Base-by-base conservation (phyloP, 768 basidiomycete species). In the Tylopilus rubrobrunneus region DNA sequence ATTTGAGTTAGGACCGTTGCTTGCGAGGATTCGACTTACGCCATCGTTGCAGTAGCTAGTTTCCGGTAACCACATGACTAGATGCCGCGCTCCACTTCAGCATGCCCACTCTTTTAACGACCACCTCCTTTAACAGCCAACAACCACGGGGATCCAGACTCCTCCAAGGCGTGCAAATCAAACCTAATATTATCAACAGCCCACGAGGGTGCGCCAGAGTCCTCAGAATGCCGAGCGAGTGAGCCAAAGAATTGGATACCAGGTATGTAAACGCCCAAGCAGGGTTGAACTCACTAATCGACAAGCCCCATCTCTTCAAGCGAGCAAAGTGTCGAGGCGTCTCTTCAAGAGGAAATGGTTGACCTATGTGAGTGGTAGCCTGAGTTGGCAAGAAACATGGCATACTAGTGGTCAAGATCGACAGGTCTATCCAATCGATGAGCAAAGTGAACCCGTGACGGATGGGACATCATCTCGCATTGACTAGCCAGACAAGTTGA, bases 51-150 rank as follows among this genome's bases (percentile, higher is more conserved):
- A 29, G 90, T 87, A n/a, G 19, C 19, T 19, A 98, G 76, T 64
- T 98, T 97, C 66, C 89, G 87, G 67, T 98, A 98, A 3, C 95
- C 94, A 54, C 87, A 90, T 0, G 93, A 92, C 94, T 93, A 97
- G 2, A 93, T 64, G 1, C 94, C 92, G 6, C 89, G 75, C 62
- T 95, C 92, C 2, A 78, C 81, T 60, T 90, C 86, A 10, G 79
- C 74, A 61, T 89, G 84, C 11, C 90, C 87, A 19, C 19, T 19
- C 19, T 19, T 19, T 19, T 19, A 19, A 19, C 19, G 19, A 19
- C 19, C 19, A 37, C 86, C 85, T 47, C 87, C 84, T 55, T 80
- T 81, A 34, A 92, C 83, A 1, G 93, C 93, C 39, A 79, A 75
- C 1, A 96, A 72, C 85, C 95, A 98, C 0, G 93, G 95, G 0